Conservation (phyloP, 352 stramenopile species). For the Pythium sukuiense region DNA sequence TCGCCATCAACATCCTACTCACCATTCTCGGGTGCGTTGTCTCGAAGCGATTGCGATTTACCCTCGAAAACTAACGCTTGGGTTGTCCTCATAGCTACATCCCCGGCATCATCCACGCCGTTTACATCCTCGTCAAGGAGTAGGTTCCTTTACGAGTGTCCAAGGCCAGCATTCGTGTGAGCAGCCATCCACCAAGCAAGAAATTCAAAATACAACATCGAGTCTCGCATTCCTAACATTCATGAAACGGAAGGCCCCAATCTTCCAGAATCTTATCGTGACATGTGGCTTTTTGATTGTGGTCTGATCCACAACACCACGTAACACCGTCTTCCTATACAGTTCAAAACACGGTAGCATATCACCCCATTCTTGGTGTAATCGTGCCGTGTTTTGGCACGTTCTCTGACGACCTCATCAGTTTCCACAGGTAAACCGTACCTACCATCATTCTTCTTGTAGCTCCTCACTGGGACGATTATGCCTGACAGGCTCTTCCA, state of each 20-base stretch:
- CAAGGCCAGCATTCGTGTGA: too few species aligned
- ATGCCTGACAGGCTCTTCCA: background rate
- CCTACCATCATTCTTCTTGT: background rate
- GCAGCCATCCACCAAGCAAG: too few species aligned
- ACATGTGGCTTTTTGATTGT: background rate
- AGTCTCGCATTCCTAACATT: too few species aligned
- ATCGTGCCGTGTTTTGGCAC: background rate
- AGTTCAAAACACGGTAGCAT: background rate
- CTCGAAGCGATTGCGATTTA: too few species aligned
- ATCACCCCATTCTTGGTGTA: too few species aligned
- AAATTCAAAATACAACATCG: too few species aligned
- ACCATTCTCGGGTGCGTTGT: constrained; percentile 23
- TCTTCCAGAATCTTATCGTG: too few species aligned
- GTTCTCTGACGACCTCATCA: background rate
- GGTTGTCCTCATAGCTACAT: constrained; percentile 40
- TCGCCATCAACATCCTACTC: constrained; percentile 30
- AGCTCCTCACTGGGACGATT: background rate
- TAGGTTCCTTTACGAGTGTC: constrained; percentile 17
- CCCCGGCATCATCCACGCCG: constrained; percentile 72
- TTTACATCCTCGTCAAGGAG: constrained; percentile 75
- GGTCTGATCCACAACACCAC: background rate
- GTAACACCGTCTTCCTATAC: too few species aligned
- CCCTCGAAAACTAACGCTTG: background rate
- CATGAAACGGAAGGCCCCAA: too few species aligned
- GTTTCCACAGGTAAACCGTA: background rate